Base-by-base conservation (phyloP, 306 rosid species). In the Alnus rubra region DNA sequence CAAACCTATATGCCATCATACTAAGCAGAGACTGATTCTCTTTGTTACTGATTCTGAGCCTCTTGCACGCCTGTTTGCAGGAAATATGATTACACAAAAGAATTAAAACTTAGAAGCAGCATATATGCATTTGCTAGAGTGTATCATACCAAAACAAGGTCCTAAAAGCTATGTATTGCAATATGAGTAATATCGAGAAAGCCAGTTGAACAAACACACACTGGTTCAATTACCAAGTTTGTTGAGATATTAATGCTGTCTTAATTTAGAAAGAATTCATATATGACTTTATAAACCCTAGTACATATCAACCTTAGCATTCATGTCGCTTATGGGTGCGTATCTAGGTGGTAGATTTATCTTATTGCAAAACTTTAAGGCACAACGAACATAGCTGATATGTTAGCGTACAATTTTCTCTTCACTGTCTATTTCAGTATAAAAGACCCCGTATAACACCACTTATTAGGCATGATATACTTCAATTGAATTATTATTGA, bases 21-120 rank as follows among this genome's bases (percentile, higher is more conserved):
- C 78, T 77, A 67, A 88, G 52, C n/a, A 95, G 87, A 90, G 88
- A 42, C 7, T 42, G 45, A 42, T 80, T 85, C 87, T 71, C 88
- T 83, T 92, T 95, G 51, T 86, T 90, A 59, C 89, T 93, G 74
- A 95, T 86, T 78, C 97, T 92, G 82, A 95, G 92, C 87, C 88
- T 82, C 83, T 88, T 86, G 60, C 91, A 81, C 13, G 92, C 84
- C 98, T 92, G 89, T 74, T 80, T 54, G 45, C 23, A 54, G 60
- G 16, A 87, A 76, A 80, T 49, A 84, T 19, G 31, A 71, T 65
- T 73, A 50, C 78, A 47, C 56, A 56, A 81, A 58, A 15, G 78
- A 59, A 81, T 78, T 69, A 28, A 37, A 75, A 75, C 67, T 69
- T 51, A 74, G 85, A 74, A 9, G 60, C 39, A 74, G 35, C 47